Evolutionary conservation across 768 basidiomycete species (phyloP).

Genomic region (Lactarius trivialis): DNA sequence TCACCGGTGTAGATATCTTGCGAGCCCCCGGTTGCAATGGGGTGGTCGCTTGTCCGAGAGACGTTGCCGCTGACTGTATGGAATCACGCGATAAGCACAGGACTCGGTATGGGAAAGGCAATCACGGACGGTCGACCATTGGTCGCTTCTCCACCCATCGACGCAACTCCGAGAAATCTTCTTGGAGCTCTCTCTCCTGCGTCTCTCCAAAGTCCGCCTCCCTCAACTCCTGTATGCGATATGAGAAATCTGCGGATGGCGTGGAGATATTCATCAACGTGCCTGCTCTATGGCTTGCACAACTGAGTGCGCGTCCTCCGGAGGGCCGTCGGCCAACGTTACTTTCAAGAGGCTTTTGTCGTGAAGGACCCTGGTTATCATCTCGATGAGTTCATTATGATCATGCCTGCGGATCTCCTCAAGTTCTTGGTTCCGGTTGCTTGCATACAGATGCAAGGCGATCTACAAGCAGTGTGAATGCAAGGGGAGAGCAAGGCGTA

Average conservation of each 20-base stretch:
- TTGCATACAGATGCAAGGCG: constrained; percentile 13
- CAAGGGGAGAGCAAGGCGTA: not conserved
- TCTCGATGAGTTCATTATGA: constrained; percentile 18
- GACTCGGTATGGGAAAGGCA: not conserved
- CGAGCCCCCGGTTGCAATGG: constrained; percentile 15
- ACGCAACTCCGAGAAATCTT: constrained; percentile 19
- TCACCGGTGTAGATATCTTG: constrained; percentile 21
- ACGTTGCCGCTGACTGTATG: constrained; percentile 16
- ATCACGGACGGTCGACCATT: constrained; percentile 20
- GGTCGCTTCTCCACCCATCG: constrained; percentile 14
- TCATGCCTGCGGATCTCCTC: constrained; percentile 21
- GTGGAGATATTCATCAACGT: not conserved
- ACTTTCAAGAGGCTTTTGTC: constrained; percentile 7
- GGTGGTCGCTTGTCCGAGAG: constrained; percentile 6
- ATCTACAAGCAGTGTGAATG: not conserved
- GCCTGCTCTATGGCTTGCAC: constrained; percentile 21
- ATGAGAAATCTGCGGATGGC: not conserved
- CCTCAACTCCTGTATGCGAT: constrained; percentile 7
- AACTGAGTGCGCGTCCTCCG: constrained; percentile 12
- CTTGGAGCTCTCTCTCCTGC: constrained; percentile 17
- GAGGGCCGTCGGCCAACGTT: constrained; percentile 3
- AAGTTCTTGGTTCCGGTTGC: constrained; percentile 7
- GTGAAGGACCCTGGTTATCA: constrained; percentile 14
- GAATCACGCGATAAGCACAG: not conserved
- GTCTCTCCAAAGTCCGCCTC: constrained; percentile 10